These are phyloP conservation scores for Penicillium coprophilum DNA, from an alignment of 495 filamentous ascomycete species.

Conservation along the genomic window DNA sequence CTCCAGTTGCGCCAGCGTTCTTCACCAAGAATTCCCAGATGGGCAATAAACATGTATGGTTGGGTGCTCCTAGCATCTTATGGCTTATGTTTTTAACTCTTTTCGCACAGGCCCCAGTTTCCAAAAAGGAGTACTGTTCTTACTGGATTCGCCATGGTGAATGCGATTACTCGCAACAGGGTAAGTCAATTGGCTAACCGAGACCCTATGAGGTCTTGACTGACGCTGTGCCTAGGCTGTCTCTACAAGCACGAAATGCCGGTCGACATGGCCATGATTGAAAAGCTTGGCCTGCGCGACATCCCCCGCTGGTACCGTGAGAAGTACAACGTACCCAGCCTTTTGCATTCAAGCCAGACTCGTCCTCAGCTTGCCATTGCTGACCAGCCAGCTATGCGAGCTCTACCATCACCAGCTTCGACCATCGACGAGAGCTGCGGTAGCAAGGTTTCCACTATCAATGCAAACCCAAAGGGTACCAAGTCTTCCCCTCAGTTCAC, in stretches of 20 bases:
- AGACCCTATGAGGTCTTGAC: background rate
- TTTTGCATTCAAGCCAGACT: conserved; percentile 22
- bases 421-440: background rate
- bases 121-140: conserved; percentile 76
- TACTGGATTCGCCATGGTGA: conserved; percentile 83
- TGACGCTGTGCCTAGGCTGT: conserved; percentile 53
- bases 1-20: background rate
- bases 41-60: background rate
- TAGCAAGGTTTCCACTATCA: background rate
- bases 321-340: conserved; percentile 36
- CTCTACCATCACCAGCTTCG: conserved; percentile 14
- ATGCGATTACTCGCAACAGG: conserved; percentile 81
- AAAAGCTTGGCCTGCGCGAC: conserved; percentile 58
- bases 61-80: background rate
- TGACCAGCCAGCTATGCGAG: conserved; percentile 16
- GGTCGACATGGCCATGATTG: conserved; percentile 54
- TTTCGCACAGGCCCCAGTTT: conserved; percentile 11
- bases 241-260: conserved; percentile 89
- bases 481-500: background rate
- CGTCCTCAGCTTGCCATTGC: conserved; percentile 15
- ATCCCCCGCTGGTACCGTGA: conserved; percentile 60
- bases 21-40: background rate
- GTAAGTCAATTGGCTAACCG: conserved; percentile 20
- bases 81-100: conserved; percentile 9
- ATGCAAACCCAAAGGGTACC: background rate